A percentile compares a stretch with the other conserved stretches of the same genome.
Evolutionary conservation across 2,329 filamentous ascomycete species (phyloP).

Genomic region (Apiospora phragmitis): DNA sequence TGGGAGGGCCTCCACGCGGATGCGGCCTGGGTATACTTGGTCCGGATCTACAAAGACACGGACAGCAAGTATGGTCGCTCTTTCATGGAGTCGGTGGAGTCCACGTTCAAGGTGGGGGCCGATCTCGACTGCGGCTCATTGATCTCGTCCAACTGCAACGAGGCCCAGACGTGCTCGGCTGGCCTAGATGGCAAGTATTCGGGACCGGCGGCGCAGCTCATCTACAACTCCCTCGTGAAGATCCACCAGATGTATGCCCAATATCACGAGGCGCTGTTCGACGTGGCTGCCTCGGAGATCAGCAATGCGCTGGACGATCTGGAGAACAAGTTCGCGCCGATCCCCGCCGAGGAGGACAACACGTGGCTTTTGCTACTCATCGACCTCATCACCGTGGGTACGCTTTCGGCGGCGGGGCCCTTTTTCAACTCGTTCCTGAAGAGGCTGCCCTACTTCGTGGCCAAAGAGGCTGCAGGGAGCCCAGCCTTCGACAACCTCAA

Average conservation of each 20-base stretch:
- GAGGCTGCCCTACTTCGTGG: constrained; percentile 21
- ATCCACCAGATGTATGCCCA: constrained; percentile 19
- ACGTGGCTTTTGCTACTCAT: constrained; percentile 30
- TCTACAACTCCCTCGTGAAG: constrained; percentile 22
- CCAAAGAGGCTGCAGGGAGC: neutral
- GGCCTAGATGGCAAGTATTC: constrained; percentile 11
- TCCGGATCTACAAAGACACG: constrained; percentile 22
- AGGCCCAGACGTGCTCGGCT: neutral
- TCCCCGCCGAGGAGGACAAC: constrained; percentile 23
- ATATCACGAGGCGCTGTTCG: constrained; percentile 17
- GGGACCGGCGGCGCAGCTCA: constrained; percentile 19
- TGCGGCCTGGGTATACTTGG: constrained; percentile 28
- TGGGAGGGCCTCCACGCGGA: constrained; percentile 26
- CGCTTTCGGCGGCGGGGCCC: constrained; percentile 22
- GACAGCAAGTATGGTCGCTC: constrained; percentile 12
- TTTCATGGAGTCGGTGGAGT: constrained; percentile 20
- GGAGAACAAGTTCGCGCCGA: constrained; percentile 30
- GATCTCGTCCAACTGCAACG: constrained; percentile 12
- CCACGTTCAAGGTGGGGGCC: neutral
- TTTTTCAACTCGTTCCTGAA: constrained; percentile 30
- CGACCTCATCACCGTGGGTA: constrained; percentile 30
- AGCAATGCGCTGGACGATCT: constrained; percentile 21
- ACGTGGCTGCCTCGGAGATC: constrained; percentile 17
- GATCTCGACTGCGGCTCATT: neutral
- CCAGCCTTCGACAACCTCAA: constrained; percentile 23